phyloP scores from a whole-genome alignment of 805 yeast species.

The Hanseniaspora jakobsenii region DNA sequence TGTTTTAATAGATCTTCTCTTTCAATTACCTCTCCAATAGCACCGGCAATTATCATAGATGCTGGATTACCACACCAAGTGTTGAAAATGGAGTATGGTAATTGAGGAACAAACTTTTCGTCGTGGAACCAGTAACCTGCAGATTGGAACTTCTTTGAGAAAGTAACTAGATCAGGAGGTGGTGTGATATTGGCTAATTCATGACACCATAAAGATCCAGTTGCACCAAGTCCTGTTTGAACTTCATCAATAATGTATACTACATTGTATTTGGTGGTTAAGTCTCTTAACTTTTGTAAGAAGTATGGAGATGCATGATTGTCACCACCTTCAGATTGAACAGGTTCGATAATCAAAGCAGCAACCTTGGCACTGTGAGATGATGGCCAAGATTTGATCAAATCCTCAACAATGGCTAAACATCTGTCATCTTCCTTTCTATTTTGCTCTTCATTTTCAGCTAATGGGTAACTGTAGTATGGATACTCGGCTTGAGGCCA shows the following conservation, averaged over 20 bases:
- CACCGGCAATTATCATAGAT: conserved; percentile 49
- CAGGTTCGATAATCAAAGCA: conserved; percentile 80
- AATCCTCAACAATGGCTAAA: conserved; percentile 58
- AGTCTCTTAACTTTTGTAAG: conserved; percentile 50
- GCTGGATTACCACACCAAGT: conserved; percentile 74
- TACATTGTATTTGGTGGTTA: conserved; percentile 45
- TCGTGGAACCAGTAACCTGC: conserved; percentile 61
- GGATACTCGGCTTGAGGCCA: conserved; percentile 98
- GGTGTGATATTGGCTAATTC: conserved; percentile 52
- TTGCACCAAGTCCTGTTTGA: conserved; percentile 64
- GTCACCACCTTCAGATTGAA: conserved; percentile 68
- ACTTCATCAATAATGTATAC: conserved; percentile 61
- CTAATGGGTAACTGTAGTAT: conserved; percentile 70
- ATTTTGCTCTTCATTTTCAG: conserved; percentile 50
- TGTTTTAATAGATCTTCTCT: conserved; percentile 39
- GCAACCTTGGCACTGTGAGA: conserved; percentile 51
- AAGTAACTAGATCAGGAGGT: conserved; percentile 58
- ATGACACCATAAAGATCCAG: conserved; percentile 64
- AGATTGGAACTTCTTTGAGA: conserved; percentile 61
- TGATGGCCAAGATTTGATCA: conserved; percentile 49
- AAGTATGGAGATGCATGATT: conserved; percentile 53
- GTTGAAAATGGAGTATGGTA: conserved; percentile 59
- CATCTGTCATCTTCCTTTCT: conserved; percentile 70
- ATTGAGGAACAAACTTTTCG: conserved; percentile 45
- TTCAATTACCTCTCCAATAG: conserved; percentile 44